Evolutionary conservation across 2,329 filamentous ascomycete genomes (phyloP).

Genomic region (Ophiostoma ips): DNA sequence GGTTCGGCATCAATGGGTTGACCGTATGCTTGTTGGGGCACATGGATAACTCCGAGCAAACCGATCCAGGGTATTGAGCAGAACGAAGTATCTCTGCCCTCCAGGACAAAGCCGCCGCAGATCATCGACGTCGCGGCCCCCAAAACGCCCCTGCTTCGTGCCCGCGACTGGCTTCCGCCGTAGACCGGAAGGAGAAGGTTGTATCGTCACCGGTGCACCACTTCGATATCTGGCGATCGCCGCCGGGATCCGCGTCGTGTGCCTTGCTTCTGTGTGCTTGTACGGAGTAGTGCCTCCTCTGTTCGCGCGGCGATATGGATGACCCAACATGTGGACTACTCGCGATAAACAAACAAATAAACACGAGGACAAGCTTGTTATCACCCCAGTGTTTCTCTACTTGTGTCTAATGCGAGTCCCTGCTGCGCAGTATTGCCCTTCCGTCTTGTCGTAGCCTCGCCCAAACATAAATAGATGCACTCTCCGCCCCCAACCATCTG

Average conservation of each 20-base stretch:
- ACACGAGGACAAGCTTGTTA: neutral
- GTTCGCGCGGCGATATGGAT: too few species aligned
- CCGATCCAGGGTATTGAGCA: too few species aligned
- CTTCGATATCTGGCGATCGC: slow-evolving; percentile 2
- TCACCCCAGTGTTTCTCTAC: neutral
- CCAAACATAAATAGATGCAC: neutral
- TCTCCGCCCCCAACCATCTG: neutral
- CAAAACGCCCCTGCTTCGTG: neutral
- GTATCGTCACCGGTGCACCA: neutral
- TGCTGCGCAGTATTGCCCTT: neutral
- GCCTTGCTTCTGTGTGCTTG: neutral
- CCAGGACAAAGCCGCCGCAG: neutral
- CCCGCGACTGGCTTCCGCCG: neutral
- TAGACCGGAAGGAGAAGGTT: slow-evolving; percentile 7
- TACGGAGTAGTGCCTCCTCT: neutral
- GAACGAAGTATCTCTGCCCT: too few species aligned
- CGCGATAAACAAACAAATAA: too few species aligned
- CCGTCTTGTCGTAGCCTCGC: neutral
- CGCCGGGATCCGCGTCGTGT: neutral
- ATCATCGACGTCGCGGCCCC: neutral
- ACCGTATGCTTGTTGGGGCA: too few species aligned
- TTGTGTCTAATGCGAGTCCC: neutral
- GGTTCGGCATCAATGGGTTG: too few species aligned
- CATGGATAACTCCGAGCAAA: too few species aligned
- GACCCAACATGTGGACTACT: too few species aligned